A percentile compares a stretch with the other conserved stretches of the same genome.
These are phyloP conservation scores for Bondarzewia mesenterica DNA, from an alignment of 1,284 basidiomycete genomes.

Conservation along the genomic window DNA sequence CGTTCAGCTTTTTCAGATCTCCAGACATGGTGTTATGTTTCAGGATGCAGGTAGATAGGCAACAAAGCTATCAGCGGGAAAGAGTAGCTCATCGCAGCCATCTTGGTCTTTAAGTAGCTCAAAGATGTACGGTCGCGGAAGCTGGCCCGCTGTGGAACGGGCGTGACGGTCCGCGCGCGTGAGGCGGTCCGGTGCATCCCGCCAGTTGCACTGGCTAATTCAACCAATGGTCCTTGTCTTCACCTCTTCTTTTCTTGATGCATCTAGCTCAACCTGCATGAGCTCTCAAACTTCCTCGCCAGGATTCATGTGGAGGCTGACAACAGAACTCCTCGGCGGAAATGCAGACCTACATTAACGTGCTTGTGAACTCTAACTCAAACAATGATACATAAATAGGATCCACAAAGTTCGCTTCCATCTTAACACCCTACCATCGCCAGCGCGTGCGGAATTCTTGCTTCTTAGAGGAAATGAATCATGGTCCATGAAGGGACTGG, in stretches of 20 bases:
- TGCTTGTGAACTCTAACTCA: too few species aligned
- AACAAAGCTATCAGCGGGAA: neutral
- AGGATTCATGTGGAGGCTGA: neutral
- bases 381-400: too few species aligned
- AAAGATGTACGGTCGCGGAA: neutral
- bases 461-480: neutral
- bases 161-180: neutral
- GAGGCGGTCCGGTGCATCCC: neutral
- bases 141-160: neutral
- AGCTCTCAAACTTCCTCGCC: neutral
- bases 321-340: neutral
- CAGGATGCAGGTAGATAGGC: neutral
- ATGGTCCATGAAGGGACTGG: too few species aligned
- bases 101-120: slow-evolving; percentile 1
- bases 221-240: too few species aligned
- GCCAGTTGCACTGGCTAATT: neutral
- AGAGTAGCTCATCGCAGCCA: neutral
- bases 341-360: neutral
- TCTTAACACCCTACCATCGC: too few species aligned
- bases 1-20: slow-evolving; percentile 43
- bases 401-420: too few species aligned
- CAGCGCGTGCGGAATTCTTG: neutral
- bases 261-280: neutral
- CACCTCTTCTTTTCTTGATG: neutral
- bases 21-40: slow-evolving; percentile 24